A percentile compares a stretch with the other conserved stretches of the same genome.
Conservation (phyloP, 2,329 filamentous ascomycete genomes). For the Aspergillus melleus region DNA sequence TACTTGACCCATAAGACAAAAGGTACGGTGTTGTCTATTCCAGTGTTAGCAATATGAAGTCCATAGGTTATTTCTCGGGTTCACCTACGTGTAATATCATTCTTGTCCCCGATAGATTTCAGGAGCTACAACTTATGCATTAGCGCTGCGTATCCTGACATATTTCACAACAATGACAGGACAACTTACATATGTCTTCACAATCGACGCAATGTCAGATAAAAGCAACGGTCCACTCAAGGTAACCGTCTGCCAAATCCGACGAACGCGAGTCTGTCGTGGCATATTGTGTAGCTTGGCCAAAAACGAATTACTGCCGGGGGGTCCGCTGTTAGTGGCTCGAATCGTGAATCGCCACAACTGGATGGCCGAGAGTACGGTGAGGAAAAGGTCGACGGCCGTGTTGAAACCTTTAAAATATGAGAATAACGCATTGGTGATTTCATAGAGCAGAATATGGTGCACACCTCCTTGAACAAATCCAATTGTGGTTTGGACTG, state of each 20-base stretch:
- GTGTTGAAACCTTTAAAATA: not conserved
- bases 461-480: not conserved
- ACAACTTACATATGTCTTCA: not conserved
- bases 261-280: not conserved
- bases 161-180: no score
- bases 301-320: not conserved
- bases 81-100: not conserved
- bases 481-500: not conserved
- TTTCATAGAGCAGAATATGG: no score
- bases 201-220: not conserved
- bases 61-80: not conserved
- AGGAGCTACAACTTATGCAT: not conserved
- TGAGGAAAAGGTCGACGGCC: not conserved
- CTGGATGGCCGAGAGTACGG: not conserved
- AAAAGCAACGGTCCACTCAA: not conserved
- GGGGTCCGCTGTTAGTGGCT: not conserved
- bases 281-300: not conserved
- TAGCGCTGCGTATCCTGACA: no score
- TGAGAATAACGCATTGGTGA: no score
- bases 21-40: not conserved
- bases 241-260: not conserved
- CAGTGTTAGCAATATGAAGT: not conserved
- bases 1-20: not conserved
- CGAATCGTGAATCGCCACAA: not conserved
- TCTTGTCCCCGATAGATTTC: not conserved